Percentiles rank a stretch among this genome's conserved stretches.
Evolutionary conservation across 495 filamentous ascomycete genomes (phyloP).

Genomic region (Schizothecium vesticola): DNA sequence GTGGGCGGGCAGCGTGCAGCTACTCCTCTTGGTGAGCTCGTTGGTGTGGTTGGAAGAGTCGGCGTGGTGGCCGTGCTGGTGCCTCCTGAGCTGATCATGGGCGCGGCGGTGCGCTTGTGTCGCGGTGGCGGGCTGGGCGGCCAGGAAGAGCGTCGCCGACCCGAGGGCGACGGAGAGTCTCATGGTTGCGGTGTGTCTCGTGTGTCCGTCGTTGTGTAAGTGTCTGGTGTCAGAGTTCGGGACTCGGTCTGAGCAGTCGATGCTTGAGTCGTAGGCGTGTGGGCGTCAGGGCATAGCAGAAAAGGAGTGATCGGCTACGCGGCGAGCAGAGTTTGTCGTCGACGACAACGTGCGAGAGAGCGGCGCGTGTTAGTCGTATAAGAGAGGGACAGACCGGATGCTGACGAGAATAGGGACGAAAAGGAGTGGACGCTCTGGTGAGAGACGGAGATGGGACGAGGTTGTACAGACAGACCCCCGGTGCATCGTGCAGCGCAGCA

Average conservation of each 20-base stretch:
- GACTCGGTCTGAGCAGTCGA: constrained; percentile 4
- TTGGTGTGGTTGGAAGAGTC: constrained; percentile 15
- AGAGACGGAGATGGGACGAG: constrained; percentile 8
- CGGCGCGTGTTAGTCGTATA: neutral
- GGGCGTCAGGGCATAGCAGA: neutral
- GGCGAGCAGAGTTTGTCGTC: neutral
- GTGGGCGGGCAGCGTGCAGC: constrained; percentile 62
- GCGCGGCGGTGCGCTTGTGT: constrained; percentile 31
- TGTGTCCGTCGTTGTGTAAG: neutral
- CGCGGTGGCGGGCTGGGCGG: constrained; percentile 28
- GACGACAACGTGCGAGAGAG: neutral
- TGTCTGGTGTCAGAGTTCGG: constrained; percentile 2
- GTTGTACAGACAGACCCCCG: constrained; percentile 13
- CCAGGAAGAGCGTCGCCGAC: constrained; percentile 42
- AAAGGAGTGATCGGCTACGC: neutral
- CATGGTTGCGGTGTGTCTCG: constrained; percentile 31
- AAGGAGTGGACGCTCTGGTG: constrained; percentile 19
- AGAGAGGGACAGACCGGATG: neutral
- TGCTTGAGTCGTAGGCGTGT: neutral
- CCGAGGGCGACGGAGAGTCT: constrained; percentile 45
- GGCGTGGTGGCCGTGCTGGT: constrained; percentile 28
- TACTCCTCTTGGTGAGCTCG: constrained; percentile 35
- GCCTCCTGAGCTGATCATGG: constrained; percentile 31
- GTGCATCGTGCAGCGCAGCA: constrained; percentile 15
- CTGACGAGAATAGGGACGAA: constrained; percentile 11